Evolutionary conservation across 140 eudicot genomes (phyloP), one percentile per base, ranked within the genome.

Genomic region (Flaveria floridana): DNA sequence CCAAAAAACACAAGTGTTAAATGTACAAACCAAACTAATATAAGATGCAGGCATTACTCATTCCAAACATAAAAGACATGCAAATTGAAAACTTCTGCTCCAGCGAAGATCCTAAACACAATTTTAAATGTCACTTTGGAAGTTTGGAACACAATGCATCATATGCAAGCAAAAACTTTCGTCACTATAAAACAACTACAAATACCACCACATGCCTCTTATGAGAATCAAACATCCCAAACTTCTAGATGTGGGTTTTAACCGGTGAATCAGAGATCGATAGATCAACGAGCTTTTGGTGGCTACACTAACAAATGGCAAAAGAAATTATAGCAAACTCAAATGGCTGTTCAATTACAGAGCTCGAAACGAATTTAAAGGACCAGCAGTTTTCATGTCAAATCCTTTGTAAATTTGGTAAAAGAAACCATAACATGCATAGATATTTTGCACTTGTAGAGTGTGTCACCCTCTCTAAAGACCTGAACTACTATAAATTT

Each of bases 1-100:
- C 51, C 39, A 16, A 68, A 37, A 30, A 70, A 20, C 14, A 57
- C 34, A 66, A 37, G 8, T 28, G 58, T 80, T 74, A 80, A 39
- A 79, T 71, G 51, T 42, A 44, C 14, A 12, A 39, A 19, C 16
- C 23, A 51, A 53, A 63, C 41, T 10, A 63, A 55, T 46, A 42
- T 50, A 21, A 41, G 61, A 41, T 23, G 19, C 41, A 19, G 50
- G 0, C 25, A 23, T 23, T 23, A 23, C 25, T 20, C 39, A 12
- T 2, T 42, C 50, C 34, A 2, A 58, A 42, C 28, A 59, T 41
- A 41, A 14, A 13, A 53, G 10, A 39, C 71, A 66, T 7, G n/a
- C 19, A 7, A 41, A 18, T 7, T 66, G 3, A 37, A 37, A 18
- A 16, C 11, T 50, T 6, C 10, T 19, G 42, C 12, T 53, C n/a